Evolutionary conservation across 2,329 filamentous ascomycete species (phyloP).

Genomic region (Colletotrichum tropicale): DNA sequence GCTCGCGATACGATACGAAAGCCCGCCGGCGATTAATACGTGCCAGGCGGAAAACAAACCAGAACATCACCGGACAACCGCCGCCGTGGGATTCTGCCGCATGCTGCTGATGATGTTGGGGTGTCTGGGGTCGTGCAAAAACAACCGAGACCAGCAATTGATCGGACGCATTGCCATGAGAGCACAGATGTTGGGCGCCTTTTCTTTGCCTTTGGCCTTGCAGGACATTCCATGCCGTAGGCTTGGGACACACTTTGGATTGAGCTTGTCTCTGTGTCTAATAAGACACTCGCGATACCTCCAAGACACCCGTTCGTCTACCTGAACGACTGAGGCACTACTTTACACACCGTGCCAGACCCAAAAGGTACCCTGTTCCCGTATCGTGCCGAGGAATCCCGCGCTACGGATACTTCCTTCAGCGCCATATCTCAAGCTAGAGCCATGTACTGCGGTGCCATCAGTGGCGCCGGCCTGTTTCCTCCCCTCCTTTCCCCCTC

Average conservation of each 20-base stretch:
- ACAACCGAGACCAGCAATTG: background rate
- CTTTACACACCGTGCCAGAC: background rate
- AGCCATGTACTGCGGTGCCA: background rate
- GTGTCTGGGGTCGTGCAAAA: background rate
- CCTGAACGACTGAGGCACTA: background rate
- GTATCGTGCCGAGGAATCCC: background rate
- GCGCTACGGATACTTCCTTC: background rate
- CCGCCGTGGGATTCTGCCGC: background rate
- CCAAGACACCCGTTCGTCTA: background rate
- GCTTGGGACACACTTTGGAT: background rate
- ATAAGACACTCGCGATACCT: background rate
- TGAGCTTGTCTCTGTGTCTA: background rate
- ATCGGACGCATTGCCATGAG: conserved; percentile 13
- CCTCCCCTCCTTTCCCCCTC: background rate
- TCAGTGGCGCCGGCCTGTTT: background rate
- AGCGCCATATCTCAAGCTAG: background rate
- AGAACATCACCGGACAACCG: background rate
- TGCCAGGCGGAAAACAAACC: background rate
- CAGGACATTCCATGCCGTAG: conserved; percentile 3
- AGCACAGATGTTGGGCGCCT: conserved; percentile 6
- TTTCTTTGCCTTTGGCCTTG: background rate
- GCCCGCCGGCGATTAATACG: background rate
- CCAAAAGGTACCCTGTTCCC: background rate
- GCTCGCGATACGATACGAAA: background rate
- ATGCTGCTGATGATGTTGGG: background rate